These are phyloP conservation scores for Cercophora newfieldiana DNA, from an alignment of 495 filamentous ascomycete species.

Conservation along the genomic window DNA sequence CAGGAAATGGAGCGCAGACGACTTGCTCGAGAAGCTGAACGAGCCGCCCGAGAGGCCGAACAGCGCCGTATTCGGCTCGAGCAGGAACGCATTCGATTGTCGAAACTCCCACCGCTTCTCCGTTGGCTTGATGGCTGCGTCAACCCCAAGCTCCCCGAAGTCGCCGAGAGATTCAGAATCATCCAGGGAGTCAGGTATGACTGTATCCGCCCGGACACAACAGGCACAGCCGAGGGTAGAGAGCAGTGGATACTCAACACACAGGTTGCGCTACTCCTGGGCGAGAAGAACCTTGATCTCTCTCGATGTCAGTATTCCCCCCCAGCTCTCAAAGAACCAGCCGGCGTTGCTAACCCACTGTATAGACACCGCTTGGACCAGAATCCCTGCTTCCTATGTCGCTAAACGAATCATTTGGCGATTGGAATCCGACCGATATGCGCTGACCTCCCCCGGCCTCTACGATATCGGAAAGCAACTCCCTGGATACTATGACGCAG, in stretches of 20 bases:
- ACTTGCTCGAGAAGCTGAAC: conserved; percentile 54
- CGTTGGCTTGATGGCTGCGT: conserved; percentile 52
- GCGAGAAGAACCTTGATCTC: conserved; percentile 72
- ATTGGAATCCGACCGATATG: conserved; percentile 49
- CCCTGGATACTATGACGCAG: conserved; percentile 41
- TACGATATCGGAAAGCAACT: conserved; percentile 48
- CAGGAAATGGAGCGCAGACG: conserved; percentile 59
- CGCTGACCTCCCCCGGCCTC: conserved; percentile 45
- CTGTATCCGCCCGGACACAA: conserved; percentile 50
- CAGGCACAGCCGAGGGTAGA: conserved; percentile 46
- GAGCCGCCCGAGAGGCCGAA: conserved; percentile 58
- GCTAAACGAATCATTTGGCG: conserved; percentile 53
- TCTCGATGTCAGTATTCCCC: conserved; percentile 61
- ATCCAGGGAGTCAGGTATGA: conserved; percentile 56
- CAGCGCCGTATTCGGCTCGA: conserved; percentile 48
- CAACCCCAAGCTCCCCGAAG: conserved; percentile 48
- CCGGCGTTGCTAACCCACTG: conserved; percentile 14
- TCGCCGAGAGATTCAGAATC: conserved; percentile 51
- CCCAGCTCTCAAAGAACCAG: not conserved
- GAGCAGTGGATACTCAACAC: conserved; percentile 80
- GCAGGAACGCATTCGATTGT: conserved; percentile 47
- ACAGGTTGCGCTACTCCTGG: conserved; percentile 70
- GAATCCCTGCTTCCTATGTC: conserved; percentile 45
- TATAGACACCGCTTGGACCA: conserved; percentile 69
- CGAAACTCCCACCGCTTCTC: conserved; percentile 52